phyloP scores from a whole-genome alignment of 495 filamentous ascomycete species.

The Parachaetomium inaequale region DNA sequence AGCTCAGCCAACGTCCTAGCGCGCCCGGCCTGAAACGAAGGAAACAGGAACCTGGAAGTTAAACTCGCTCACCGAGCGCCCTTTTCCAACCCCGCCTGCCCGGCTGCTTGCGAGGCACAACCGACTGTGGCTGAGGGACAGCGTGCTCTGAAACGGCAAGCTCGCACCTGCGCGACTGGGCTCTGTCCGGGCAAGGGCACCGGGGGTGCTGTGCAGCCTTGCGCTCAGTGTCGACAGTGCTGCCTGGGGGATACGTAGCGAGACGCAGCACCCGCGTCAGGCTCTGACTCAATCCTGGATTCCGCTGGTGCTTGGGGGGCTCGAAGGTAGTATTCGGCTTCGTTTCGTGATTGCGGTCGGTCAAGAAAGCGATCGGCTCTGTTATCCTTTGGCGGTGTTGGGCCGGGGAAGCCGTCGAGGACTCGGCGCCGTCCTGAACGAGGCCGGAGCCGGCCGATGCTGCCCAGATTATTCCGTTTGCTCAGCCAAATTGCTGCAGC shows the following conservation, averaged over 20 bases:
- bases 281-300: constrained; percentile 8
- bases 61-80: background rate
- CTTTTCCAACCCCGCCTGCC: background rate
- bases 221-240: background rate
- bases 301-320: background rate
- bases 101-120: constrained; percentile 6
- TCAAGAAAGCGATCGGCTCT: constrained; percentile 2
- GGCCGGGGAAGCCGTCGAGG: background rate
- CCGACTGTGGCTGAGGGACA: constrained; percentile 1
- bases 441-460: constrained; percentile 3
- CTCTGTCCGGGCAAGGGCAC: background rate
- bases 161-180: background rate
- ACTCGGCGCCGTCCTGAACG: background rate
- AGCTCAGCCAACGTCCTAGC: background rate
- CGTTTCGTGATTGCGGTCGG: constrained; percentile 1
- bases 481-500: background rate
- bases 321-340: constrained; percentile 1
- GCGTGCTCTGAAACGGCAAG: background rate
- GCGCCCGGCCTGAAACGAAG: background rate
- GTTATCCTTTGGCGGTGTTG: background rate
- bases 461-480: background rate
- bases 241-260: background rate
- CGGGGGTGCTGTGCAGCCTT: background rate
- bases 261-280: background rate
- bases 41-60: too few relatives aligned